These are phyloP conservation scores for Apiotrichum montevideense DNA, from an alignment of 1,284 basidiomycete species.

Conservation along the genomic window DNA sequence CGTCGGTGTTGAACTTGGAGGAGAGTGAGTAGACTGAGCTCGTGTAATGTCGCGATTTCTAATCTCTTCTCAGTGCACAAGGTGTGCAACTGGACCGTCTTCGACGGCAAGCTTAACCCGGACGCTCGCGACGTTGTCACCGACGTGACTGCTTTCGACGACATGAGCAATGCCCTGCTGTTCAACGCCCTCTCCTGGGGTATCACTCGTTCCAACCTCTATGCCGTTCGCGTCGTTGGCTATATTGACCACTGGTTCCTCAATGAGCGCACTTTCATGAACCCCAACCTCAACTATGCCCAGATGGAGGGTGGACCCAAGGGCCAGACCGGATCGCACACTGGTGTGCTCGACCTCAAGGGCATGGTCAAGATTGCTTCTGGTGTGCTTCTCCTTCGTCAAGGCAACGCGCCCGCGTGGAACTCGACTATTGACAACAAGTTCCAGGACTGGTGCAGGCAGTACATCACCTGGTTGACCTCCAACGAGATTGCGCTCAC, in stretches of 20 bases:
- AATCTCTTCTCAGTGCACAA: constrained; percentile 5
- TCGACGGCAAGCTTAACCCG: constrained; percentile 62
- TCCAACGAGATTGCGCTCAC: constrained; percentile 20
- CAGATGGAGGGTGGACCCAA: constrained; percentile 60
- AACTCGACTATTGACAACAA: constrained; percentile 14
- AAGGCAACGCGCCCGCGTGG: constrained; percentile 18
- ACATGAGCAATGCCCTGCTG: constrained; percentile 57
- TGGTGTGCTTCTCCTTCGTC: constrained; percentile 17
- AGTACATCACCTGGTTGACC: constrained; percentile 21
- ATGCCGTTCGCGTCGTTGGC: constrained; percentile 16
- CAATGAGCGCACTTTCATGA: constrained; percentile 56
- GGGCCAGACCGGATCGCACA: constrained; percentile 18
- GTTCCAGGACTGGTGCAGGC: constrained; percentile 18
- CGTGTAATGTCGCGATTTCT: neutral
- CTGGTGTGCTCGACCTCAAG: constrained; percentile 26
- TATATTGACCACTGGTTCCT: constrained; percentile 50
- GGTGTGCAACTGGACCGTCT: constrained; percentile 7
- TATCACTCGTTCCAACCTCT: constrained; percentile 46
- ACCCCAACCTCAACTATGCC: constrained; percentile 62
- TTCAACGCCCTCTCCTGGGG: constrained; percentile 59
- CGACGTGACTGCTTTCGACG: constrained; percentile 54
- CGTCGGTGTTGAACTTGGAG: constrained; percentile 17
- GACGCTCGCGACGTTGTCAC: constrained; percentile 54
- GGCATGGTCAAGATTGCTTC: constrained; percentile 25
- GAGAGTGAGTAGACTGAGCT: constrained; percentile 9